phyloP scores from a whole-genome alignment of 441 rosid species.

The Erodium moschatum region DNA sequence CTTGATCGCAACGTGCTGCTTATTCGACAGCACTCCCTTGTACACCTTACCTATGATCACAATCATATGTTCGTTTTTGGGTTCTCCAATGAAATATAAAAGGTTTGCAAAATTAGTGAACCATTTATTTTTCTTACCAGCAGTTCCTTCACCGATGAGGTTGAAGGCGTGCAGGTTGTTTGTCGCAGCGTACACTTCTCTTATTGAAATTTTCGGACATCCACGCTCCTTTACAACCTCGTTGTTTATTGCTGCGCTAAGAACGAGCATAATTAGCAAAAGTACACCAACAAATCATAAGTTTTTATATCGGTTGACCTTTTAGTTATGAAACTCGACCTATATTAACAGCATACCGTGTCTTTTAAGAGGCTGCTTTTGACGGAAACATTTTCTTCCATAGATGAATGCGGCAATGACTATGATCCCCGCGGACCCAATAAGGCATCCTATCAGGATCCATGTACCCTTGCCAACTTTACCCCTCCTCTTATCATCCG shows the following conservation, averaged over 20 bases:
- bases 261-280: constrained; percentile 7
- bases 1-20: constrained; percentile 38
- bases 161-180: constrained; percentile 30
- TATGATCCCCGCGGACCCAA: constrained; percentile 18
- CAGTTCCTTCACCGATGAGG: constrained; percentile 52
- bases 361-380: constrained; percentile 11
- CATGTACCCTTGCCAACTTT: constrained; percentile 28
- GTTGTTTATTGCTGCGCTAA: constrained; percentile 9
- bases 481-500: constrained; percentile 12
- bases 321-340: too few species aligned
- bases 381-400: constrained; percentile 10
- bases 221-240: constrained; percentile 18
- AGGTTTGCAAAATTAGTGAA: too few species aligned
- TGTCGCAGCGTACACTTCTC: constrained; percentile 40
- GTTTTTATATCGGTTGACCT: too few species aligned
- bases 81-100: too few species aligned
- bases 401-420: constrained; percentile 11
- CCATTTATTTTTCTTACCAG: constrained; percentile 23
- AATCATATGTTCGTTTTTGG: too few species aligned
- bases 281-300: not conserved
- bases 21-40: constrained; percentile 35
- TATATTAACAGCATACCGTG: constrained; percentile 17
- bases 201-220: constrained; percentile 26
- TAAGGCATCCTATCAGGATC: constrained; percentile 28
- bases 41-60: constrained; percentile 39